phyloP scores from a whole-genome alignment of 2,329 filamentous ascomycete genomes.

The Achaetomium macrosporum region DNA sequence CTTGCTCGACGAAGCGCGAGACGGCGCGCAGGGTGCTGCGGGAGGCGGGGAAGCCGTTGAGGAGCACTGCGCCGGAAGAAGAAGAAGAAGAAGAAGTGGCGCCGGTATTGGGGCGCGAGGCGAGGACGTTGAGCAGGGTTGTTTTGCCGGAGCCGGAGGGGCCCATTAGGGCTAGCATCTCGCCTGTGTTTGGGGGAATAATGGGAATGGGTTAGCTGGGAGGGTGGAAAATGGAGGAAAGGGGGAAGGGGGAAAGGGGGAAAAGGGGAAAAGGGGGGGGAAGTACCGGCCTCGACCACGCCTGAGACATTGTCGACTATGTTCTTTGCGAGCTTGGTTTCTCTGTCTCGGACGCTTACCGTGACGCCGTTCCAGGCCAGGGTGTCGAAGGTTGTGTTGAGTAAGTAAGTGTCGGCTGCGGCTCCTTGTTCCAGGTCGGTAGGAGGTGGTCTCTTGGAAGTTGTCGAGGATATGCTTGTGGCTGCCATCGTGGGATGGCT shows the following conservation, averaged over 20 bases:
- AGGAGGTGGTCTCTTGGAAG: constrained; percentile 15
- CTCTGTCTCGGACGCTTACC: constrained; percentile 68
- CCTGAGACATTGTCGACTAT: constrained; percentile 61
- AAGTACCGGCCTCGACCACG: constrained; percentile 53
- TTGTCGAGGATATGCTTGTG: constrained; percentile 10
- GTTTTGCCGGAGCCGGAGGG: constrained; percentile 72
- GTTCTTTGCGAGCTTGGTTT: constrained; percentile 55
- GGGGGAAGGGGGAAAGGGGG: background rate
- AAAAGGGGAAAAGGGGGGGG: background rate
- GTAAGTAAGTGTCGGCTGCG: constrained; percentile 44
- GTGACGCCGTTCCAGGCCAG: constrained; percentile 63
- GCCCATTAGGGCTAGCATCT: constrained; percentile 76
- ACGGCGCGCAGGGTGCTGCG: constrained; percentile 55
- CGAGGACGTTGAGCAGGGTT: constrained; percentile 74
- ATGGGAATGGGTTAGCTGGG: background rate
- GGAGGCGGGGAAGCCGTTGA: constrained; percentile 57
- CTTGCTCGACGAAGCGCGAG: constrained; percentile 78
- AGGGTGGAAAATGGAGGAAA: background rate
- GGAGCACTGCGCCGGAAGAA: constrained; percentile 48
- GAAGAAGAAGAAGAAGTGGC: constrained; percentile 42
- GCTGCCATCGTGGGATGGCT: constrained; percentile 9
- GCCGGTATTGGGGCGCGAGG: constrained; percentile 41
- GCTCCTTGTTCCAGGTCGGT: constrained; percentile 28
- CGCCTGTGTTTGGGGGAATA: constrained; percentile 39
- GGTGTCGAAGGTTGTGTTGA: constrained; percentile 57